Base-by-base conservation (phyloP, 2,329 filamentous ascomycete genomes). In the Arthrobotrys conoides region DNA sequence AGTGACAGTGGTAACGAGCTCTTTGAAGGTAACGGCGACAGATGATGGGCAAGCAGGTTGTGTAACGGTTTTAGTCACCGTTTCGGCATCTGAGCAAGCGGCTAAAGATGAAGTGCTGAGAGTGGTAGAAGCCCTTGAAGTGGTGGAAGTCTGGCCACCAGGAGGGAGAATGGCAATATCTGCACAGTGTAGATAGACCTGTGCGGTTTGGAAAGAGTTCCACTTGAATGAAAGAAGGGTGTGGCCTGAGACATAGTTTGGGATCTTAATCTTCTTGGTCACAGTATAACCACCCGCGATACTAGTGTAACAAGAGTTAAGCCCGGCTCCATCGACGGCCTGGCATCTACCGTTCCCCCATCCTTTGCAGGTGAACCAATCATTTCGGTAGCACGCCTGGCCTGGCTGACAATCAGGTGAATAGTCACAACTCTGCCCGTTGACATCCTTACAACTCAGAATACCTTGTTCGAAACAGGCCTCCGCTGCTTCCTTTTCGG, bases 21-120 rank as follows among this genome's bases (percentile, higher is more conserved):
- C 89, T 59, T 89, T 85, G 84, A 93, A 93, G 0, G 89, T 89
- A 6, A 93, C 88, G 0, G 88, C 85, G 5, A 91, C 87, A 0
- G 86, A 84, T 0, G 86, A 82, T 0, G 83, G 64, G 33, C 64
- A 67, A 8, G 41, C 38, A 9, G 27, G 14, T 24, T 41, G 8
- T 16, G 59, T 64, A 30, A 65, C 61, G 16, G 61, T 65, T 22
- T 65, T 49, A 36, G 61, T 65, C 10, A 65, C 61, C 8, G 61
- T 65, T 18, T 18, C 41, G 4, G 64, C 48, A 9, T 30, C 48
- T 33, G 22, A 18, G n/a, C 61, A 65, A 12, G 57, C 33, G 5
- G 61, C 33, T 8, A 24, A n/a, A 1, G 64, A 3, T 16, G 61
- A 48, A 27, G 64, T 53, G n/a, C 22, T 51, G 44, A 24, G 12